Evolutionary conservation across 768 basidiomycete species (phyloP).

Genomic region (Myochromella boudieri): DNA sequence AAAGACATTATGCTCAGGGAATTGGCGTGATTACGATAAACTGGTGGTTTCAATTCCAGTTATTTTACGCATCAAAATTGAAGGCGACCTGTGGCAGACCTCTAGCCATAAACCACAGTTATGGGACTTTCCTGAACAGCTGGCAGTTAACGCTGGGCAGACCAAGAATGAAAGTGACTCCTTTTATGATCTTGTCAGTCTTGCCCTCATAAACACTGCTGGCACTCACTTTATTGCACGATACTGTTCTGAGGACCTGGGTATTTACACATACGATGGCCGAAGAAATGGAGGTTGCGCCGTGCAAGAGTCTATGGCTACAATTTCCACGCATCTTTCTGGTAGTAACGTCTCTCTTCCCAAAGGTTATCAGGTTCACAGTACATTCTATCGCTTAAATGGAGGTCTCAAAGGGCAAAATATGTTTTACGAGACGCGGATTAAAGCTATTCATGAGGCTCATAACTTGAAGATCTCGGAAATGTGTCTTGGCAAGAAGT

Average conservation of each 20-base stretch:
- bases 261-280: conserved; percentile 24
- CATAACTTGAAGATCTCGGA: conserved; percentile 7
- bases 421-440: conserved; percentile 12
- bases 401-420: conserved; percentile 18
- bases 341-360: conserved; percentile 13
- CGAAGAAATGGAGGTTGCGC: conserved; percentile 15
- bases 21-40: conserved; percentile 7
- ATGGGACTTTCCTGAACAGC: conserved; percentile 22
- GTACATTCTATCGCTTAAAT: conserved; percentile 19
- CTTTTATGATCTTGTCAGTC: conserved; percentile 23
- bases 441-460: background rate
- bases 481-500: conserved; percentile 1
- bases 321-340: conserved; percentile 8
- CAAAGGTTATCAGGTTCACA: conserved; percentile 9
- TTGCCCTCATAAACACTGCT: conserved; percentile 17
- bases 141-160: conserved; percentile 7
- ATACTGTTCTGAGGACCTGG: conserved; percentile 11
- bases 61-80: conserved; percentile 19
- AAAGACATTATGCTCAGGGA: conserved; percentile 15
- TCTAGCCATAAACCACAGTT: background rate
- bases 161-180: conserved; percentile 9
- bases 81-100: background rate
- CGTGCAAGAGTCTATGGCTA: conserved; percentile 7
- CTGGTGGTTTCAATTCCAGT: conserved; percentile 21
- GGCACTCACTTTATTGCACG: conserved; percentile 23